These are phyloP conservation scores for Stephanocyclus meneghinianus DNA, from an alignment of 352 stramenopile species.

Conservation along the genomic window DNA sequence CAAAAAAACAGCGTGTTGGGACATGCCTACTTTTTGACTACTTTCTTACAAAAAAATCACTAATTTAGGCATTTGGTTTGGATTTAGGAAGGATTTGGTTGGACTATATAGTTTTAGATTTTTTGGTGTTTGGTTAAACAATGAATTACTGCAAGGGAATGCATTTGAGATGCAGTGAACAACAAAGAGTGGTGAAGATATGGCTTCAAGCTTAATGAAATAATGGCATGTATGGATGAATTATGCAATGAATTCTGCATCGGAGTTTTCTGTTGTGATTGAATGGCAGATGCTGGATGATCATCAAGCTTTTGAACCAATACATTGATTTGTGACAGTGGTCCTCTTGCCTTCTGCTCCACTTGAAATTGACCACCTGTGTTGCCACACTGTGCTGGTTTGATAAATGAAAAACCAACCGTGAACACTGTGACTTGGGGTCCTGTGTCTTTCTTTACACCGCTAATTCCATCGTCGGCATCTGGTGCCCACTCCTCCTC, in stretches of 20 bases:
- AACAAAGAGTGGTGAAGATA: constrained; percentile 31
- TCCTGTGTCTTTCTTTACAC: neutral
- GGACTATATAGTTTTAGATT: no score
- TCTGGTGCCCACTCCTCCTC: constrained; percentile 16
- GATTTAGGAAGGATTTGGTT: no score
- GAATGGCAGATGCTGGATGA: neutral
- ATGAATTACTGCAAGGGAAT: neutral
- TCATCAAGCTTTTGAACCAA: constrained; percentile 13
- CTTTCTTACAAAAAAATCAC: no score
- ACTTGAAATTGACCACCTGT: neutral
- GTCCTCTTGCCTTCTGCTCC: neutral
- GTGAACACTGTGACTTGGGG: constrained; percentile 39
- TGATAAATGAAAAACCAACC: constrained; percentile 19
- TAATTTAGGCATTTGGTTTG: no score
- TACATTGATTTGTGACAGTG: constrained; percentile 21
- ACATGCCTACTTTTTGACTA: no score
- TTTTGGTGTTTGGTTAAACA: no score
- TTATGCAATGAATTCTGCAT: constrained; percentile 21
- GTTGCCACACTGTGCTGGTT: neutral
- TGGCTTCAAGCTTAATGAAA: constrained; percentile 53
- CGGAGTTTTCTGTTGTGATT: neutral
- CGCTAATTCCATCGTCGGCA: neutral
- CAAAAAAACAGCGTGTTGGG: no score
- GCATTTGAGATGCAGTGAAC: neutral
- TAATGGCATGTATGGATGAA: constrained; percentile 45